phyloP scores from a whole-genome alignment of 768 basidiomycete genomes.

The Fomitopsis pulvina region DNA sequence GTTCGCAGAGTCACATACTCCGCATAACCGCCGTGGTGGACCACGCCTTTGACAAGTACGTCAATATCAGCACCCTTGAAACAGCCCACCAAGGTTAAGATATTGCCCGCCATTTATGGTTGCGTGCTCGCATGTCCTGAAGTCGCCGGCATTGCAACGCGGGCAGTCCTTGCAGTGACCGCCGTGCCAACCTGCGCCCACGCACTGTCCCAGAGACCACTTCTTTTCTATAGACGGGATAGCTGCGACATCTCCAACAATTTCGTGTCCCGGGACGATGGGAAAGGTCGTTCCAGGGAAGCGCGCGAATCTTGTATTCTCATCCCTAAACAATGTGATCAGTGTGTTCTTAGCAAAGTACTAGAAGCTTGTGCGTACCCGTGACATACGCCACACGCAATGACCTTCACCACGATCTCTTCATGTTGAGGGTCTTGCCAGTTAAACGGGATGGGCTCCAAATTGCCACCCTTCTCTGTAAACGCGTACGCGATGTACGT shows the following conservation, averaged over 20 bases:
- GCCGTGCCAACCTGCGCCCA: constrained; percentile 26
- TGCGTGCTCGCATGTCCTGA: constrained; percentile 18
- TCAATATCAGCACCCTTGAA: too few relatives aligned
- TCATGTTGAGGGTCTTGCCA: constrained; percentile 15
- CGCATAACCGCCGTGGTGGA: constrained; percentile 21
- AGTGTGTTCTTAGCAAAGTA: too few relatives aligned
- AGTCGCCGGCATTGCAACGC: constrained; percentile 21
- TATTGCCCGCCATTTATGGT: not conserved
- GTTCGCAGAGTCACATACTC: constrained; percentile 21
- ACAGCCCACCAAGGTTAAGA: too few relatives aligned
- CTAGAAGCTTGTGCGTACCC: too few relatives aligned
- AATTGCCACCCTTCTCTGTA: constrained; percentile 12
- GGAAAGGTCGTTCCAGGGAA: constrained; percentile 5
- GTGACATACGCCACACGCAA: constrained; percentile 22
- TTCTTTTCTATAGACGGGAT: constrained; percentile 11
- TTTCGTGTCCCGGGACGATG: constrained; percentile 23
- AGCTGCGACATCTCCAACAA: constrained; percentile 20
- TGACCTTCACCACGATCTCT: constrained; percentile 21
- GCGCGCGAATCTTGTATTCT: too few relatives aligned
- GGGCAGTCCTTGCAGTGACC: constrained; percentile 20
- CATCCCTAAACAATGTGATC: too few relatives aligned
- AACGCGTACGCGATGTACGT: constrained; percentile 16
- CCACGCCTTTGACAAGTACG: constrained; percentile 16
- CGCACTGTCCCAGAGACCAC: constrained; percentile 21
- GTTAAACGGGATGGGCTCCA: constrained; percentile 13